A percentile compares a stretch with the other conserved stretches of the same genome.
Conservation (phyloP, 208 protist species). For the Trypanosoma vivax region DNA sequence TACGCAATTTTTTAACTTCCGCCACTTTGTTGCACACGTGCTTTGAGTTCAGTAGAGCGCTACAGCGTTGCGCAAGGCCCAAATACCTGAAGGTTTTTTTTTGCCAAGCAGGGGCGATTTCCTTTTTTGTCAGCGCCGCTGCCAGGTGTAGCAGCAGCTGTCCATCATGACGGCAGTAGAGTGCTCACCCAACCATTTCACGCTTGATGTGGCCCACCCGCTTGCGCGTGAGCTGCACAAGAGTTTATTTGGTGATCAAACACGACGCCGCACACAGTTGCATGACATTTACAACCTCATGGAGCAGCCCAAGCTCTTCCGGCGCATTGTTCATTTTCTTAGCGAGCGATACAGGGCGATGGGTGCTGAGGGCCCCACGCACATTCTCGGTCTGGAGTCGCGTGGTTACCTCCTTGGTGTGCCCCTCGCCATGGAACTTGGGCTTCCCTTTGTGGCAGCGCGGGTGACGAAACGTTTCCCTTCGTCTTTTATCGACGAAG, state of each 20-base stretch:
- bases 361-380: slow-evolving; percentile 50
- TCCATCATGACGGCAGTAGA: background rate
- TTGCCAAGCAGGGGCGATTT: no score
- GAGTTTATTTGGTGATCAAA: slow-evolving; percentile 8
- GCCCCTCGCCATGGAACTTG: slow-evolving; percentile 65
- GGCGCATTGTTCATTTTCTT: slow-evolving; percentile 54
- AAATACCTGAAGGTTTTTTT: no score
- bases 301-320: slow-evolving; percentile 59
- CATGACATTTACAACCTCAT: slow-evolving; percentile 86
- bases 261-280: slow-evolving; percentile 15
- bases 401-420: slow-evolving; percentile 73
- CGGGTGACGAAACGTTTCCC: slow-evolving; percentile 37
- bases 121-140: no score
- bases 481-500: slow-evolving; percentile 36
- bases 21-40: no score
- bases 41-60: no score
- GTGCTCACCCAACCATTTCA: slow-evolving; percentile 13
- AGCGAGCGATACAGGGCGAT: slow-evolving; percentile 54
- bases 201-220: slow-evolving; percentile 9
- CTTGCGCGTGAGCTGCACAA: slow-evolving; percentile 14
- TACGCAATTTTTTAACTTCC: no score
- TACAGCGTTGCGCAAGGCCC: no score
- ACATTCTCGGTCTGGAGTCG: slow-evolving; percentile 71
- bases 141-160: background rate
- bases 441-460: slow-evolving; percentile 71